These are phyloP conservation scores for Populus euphratica DNA, from an alignment of 345 rosid genomes.

Conservation along the genomic window DNA sequence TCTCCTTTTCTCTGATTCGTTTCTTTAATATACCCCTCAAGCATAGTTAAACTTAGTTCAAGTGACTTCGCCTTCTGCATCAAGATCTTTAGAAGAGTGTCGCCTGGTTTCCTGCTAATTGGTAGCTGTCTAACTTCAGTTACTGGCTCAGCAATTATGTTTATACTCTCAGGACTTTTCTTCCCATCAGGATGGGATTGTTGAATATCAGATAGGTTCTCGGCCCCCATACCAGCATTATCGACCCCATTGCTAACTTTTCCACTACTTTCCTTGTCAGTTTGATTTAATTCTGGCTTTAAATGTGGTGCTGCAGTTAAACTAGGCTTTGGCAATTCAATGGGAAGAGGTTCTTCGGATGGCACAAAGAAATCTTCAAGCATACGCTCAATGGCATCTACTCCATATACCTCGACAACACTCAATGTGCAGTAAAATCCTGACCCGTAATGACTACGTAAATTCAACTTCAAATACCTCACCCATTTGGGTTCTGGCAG, in stretches of 20 bases:
- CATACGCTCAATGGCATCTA: conserved; percentile 90
- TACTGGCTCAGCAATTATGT: conserved; percentile 48
- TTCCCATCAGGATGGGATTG: conserved; percentile 27
- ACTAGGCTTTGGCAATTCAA: conserved; percentile 36
- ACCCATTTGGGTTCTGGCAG: conserved; percentile 85
- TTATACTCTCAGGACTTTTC: conserved; percentile 25
- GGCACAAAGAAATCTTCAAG: conserved; percentile 80
- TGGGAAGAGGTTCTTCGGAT: conserved; percentile 37
- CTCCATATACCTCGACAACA: conserved; percentile 76
- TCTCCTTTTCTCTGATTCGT: conserved; percentile 52
- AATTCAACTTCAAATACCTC: conserved; percentile 71
- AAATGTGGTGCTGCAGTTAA: conserved; percentile 22
- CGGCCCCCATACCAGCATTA: conserved; percentile 17
- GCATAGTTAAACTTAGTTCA: conserved; percentile 61
- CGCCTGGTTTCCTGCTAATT: conserved; percentile 54
- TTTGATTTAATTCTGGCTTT: conserved; percentile 29
- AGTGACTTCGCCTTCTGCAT: conserved; percentile 85
- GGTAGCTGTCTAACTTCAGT: conserved; percentile 62
- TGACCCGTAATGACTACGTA: conserved; percentile 83
- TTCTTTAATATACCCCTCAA: conserved; percentile 73
- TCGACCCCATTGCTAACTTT: conserved; percentile 28
- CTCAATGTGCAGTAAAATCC: conserved; percentile 92
- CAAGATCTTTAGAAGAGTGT: conserved; percentile 74
- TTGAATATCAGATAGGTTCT: conserved; percentile 34
- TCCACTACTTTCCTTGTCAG: conserved; percentile 29